Conservation (phyloP, 164 flowering plant species). For the Tinospora cordifolia region DNA sequence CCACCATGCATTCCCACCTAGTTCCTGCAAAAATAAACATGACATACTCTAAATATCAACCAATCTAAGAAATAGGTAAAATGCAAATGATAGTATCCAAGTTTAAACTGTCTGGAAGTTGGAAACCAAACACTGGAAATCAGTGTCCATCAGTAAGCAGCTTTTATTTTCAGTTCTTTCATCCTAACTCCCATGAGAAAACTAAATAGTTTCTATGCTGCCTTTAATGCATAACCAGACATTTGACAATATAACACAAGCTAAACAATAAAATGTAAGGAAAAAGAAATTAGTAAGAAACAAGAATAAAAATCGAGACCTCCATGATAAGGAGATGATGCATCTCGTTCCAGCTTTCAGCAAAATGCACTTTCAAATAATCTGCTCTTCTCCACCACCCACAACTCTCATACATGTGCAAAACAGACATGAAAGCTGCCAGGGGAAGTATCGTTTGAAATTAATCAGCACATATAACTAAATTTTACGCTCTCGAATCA, state of each 20-base stretch:
- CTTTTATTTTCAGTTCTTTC: no score
- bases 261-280: neutral
- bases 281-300: neutral
- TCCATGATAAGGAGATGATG: conserved; percentile 99
- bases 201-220: neutral
- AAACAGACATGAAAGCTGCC: conserved; percentile 91
- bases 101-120: no score
- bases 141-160: no score
- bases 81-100: neutral
- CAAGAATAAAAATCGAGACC: conserved; percentile 30
- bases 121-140: no score
- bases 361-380: conserved; percentile 95
- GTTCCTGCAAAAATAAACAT: conserved; percentile 53
- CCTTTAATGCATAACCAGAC: neutral
- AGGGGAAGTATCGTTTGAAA: conserved; percentile 12
- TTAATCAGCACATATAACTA: neutral
- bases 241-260: neutral
- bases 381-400: conserved; percentile 99
- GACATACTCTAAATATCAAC: conserved; percentile 2
- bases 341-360: conserved; percentile 99
- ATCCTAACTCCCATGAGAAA: no score
- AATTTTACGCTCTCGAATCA: neutral
- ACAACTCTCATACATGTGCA: conserved; percentile 92
- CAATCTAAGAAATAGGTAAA: neutral
- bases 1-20: conserved; percentile 94